Percentiles rank a stretch among this genome's conserved stretches.
Evolutionary conservation across 345 rosid species (phyloP).

Genomic region (Draba incana): DNA sequence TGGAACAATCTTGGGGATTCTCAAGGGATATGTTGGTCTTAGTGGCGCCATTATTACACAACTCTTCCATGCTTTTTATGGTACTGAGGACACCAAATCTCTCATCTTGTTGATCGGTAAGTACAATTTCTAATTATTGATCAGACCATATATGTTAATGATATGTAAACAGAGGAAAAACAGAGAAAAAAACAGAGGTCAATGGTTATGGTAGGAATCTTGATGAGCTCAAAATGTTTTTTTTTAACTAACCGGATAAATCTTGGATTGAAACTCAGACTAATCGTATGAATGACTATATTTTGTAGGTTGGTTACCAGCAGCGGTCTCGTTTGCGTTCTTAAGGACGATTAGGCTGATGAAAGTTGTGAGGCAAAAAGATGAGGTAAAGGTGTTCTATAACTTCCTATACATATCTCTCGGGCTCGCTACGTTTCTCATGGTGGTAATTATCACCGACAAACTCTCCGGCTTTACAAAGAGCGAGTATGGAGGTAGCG

Average conservation of each 20-base stretch:
- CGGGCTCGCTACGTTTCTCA: constrained; percentile 54
- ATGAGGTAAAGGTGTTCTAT: constrained; percentile 52
- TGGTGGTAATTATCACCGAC: constrained; percentile 46
- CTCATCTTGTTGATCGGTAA: constrained; percentile 53
- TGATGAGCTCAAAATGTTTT: not conserved
- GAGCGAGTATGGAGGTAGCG: constrained; percentile 45
- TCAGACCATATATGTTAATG: constrained; percentile 1
- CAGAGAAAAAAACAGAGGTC: constrained; percentile 18
- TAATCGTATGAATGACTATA: constrained; percentile 17
- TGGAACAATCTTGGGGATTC: constrained; percentile 56
- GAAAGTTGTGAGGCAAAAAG: constrained; percentile 40
- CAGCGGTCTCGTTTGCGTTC: constrained; percentile 49
- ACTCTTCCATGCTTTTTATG: constrained; percentile 54
- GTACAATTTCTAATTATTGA: not conserved
- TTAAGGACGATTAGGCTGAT: constrained; percentile 49
- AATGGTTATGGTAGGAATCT: constrained; percentile 12
- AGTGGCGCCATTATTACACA: constrained; percentile 62
- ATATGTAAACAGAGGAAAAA: constrained; percentile 23
- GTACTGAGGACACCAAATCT: constrained; percentile 40
- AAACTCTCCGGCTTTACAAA: constrained; percentile 47
- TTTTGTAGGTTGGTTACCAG: constrained; percentile 50
- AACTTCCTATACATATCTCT: constrained; percentile 52
- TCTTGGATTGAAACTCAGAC: not conserved
- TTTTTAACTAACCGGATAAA: not conserved
- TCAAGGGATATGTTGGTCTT: constrained; percentile 59